These are phyloP conservation scores for Punctularia strigosozonata DNA, from an alignment of 768 basidiomycete species.

Conservation along the genomic window DNA sequence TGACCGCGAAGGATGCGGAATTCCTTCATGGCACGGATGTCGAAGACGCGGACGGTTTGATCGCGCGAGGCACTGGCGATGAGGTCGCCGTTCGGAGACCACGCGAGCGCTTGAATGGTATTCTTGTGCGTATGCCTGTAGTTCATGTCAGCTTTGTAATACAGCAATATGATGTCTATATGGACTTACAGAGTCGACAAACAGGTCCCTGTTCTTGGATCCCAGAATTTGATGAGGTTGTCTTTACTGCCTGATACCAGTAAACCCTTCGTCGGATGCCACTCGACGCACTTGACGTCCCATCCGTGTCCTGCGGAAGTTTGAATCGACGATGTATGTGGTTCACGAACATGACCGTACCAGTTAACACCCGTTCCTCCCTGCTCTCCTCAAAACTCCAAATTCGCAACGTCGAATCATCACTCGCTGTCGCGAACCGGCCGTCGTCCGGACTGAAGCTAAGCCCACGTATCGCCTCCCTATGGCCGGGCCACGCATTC, in stretches of 20 bases:
- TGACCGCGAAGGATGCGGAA: constrained; percentile 87
- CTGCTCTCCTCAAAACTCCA: constrained; percentile 91
- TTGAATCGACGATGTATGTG: neutral
- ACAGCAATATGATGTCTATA: too few relatives aligned
- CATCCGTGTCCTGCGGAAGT: constrained; percentile 78
- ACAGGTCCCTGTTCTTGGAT: constrained; percentile 84
- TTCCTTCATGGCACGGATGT: constrained; percentile 97
- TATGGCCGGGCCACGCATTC: constrained; percentile 88
- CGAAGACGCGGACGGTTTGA: constrained; percentile 90
- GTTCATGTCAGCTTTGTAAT: neutral
- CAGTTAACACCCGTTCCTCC: constrained; percentile 81
- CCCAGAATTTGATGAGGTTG: constrained; percentile 99
- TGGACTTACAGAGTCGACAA: constrained; percentile 75
- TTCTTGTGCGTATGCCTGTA: constrained; percentile 92
- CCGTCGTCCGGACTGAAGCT: constrained; percentile 89
- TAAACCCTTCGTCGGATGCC: constrained; percentile 96
- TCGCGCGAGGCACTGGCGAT: constrained; percentile 94
- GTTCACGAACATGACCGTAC: constrained; percentile 22
- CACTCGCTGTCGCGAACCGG: constrained; percentile 89
- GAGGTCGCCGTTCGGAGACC: constrained; percentile 91
- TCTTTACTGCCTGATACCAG: constrained; percentile 95
- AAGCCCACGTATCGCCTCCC: constrained; percentile 88
- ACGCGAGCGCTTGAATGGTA: constrained; percentile 84
- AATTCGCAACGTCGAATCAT: constrained; percentile 88
- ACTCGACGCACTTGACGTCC: constrained; percentile 98